Evolutionary conservation across 345 rosid genomes (phyloP).

Genomic region (Citrus sp.): DNA sequence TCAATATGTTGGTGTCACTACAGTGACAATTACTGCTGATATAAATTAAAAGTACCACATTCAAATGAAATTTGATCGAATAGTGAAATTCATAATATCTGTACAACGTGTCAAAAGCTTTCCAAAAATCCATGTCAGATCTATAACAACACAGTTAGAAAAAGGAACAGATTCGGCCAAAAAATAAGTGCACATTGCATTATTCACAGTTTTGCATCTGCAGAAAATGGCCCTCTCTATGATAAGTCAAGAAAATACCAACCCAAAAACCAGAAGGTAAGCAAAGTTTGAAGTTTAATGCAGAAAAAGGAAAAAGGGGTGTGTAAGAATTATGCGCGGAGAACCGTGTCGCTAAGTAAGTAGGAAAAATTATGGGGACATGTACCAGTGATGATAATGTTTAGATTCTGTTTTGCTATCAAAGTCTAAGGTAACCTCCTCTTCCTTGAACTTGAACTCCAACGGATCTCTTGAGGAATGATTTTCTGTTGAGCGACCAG

Average conservation of each 20-base stretch:
- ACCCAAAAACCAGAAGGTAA: not conserved
- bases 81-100: not conserved
- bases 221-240: not conserved
- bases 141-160: not conserved
- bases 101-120: constrained; percentile 6
- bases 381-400: not conserved
- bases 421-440: constrained; percentile 77
- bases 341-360: not conserved
- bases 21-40: not conserved
- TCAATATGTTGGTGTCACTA: not conserved
- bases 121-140: not conserved
- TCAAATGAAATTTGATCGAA: not conserved
- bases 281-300: not conserved
- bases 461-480: constrained; percentile 52
- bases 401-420: constrained; percentile 15
- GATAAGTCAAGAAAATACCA: not conserved
- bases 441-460: constrained; percentile 47
- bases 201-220: not conserved
- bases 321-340: not conserved
- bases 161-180: not conserved
- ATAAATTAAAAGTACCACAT: not conserved
- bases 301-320: not conserved
- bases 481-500: constrained; percentile 74
- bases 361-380: not conserved
- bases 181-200: not conserved